These are phyloP conservation scores for Backusella morwellensis DNA, from an alignment of 192 early-diverging fungal species.

Conservation along the genomic window DNA sequence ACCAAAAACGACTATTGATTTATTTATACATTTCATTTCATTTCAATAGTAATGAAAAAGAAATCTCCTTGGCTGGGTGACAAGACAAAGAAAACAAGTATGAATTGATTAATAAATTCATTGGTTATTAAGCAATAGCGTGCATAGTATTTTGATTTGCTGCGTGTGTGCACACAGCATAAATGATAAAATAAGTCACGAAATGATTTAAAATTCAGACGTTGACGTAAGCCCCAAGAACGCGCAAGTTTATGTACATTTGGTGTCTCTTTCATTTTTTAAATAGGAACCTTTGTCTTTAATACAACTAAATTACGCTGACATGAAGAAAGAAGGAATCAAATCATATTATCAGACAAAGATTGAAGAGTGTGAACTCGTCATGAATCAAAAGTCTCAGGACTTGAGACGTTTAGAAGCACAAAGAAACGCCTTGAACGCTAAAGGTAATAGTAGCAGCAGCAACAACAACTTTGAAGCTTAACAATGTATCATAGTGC, in stretches of 20 bases:
- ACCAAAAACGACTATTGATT: not conserved
- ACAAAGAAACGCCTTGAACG: conserved; percentile 95
- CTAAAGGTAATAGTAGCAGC: conserved; percentile 64
- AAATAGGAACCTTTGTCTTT: not conserved
- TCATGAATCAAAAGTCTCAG: conserved; percentile 87
- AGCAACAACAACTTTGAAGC: not conserved
- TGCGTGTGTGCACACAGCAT: not conserved
- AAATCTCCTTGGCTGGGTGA: not conserved
- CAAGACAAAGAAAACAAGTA: not conserved
- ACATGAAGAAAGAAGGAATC: conserved; percentile 55
- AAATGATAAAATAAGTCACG: not conserved
- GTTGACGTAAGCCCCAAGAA: conserved; percentile 5
- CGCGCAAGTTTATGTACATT: conserved; percentile 6
- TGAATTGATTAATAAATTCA: no score
- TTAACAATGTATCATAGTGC: conserved; percentile 55
- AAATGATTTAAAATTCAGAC: not conserved
- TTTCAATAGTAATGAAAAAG: not conserved
- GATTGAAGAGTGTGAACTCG: conserved; percentile 85
- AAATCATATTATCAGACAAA: conserved; percentile 74
- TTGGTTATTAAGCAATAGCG: no score
- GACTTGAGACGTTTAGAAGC: conserved; percentile 98
- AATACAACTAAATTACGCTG: not conserved
- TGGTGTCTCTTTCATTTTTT: not conserved
- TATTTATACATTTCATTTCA: no score
- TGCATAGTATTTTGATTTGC: no score